Evolutionary conservation across 2,329 filamentous ascomycete species (phyloP).

Genomic region (Orbilia brochopaga): DNA sequence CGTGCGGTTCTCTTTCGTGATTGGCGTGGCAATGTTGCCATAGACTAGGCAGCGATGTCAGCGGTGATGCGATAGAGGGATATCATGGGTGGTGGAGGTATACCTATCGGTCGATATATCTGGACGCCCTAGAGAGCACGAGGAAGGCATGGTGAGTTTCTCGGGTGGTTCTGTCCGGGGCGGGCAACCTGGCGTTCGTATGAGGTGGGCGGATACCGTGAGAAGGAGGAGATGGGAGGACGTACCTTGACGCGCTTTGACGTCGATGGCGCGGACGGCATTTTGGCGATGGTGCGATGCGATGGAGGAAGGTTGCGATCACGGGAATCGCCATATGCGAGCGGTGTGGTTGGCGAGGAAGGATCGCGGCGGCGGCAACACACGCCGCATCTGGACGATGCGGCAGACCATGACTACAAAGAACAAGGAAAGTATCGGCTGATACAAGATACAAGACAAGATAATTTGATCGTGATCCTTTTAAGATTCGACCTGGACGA

Average conservation of each 20-base stretch:
- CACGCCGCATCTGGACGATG: not conserved
- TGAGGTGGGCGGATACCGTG: conserved; percentile 5
- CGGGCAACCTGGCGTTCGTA: conserved; percentile 14
- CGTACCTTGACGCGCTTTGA: conserved; percentile 50
- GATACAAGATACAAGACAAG: too few species aligned
- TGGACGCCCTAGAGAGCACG: conserved; percentile 42
- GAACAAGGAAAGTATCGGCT: too few species aligned
- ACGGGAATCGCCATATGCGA: too few species aligned
- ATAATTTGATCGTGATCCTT: too few species aligned
- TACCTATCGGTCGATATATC: conserved; percentile 52
- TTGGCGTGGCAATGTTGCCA: conserved; percentile 78
- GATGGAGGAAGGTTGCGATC: conserved; percentile 3
- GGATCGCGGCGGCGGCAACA: not conserved
- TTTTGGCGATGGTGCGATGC: conserved; percentile 8
- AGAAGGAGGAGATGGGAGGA: not conserved
- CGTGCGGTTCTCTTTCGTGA: conserved; percentile 77
- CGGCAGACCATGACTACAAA: too few species aligned
- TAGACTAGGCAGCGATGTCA: conserved; percentile 23
- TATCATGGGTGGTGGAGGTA: not conserved
- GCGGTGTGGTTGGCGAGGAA: too few species aligned
- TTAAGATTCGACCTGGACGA: too few species aligned
- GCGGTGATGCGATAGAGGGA: not conserved
- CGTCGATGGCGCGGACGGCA: conserved; percentile 46
- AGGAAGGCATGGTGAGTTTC: conserved; percentile 25
- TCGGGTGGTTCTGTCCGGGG: not conserved